Evolutionary conservation across 306 rosid genomes (phyloP).

Genomic region (Trifolium dubium): DNA sequence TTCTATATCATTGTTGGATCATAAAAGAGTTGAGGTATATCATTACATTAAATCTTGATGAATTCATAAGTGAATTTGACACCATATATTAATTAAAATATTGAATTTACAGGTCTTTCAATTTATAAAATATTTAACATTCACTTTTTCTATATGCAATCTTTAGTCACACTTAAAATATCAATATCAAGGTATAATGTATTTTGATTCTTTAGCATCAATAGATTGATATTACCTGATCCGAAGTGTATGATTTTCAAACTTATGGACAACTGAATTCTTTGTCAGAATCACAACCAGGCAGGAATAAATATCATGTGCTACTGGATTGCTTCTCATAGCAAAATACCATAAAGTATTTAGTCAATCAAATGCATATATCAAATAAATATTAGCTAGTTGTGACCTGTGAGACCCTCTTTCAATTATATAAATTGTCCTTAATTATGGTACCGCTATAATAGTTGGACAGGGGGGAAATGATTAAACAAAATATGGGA

Average conservation of each 20-base stretch:
- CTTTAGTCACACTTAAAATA: too few relatives aligned
- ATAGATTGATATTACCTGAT: not conserved
- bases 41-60: too few relatives aligned
- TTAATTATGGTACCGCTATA: constrained; percentile 19
- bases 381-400: not conserved
- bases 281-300: constrained; percentile 39
- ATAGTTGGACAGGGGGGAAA: constrained; percentile 16
- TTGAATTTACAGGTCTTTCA: too few relatives aligned
- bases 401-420: constrained; percentile 16
- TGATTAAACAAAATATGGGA: constrained; percentile 3
- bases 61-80: too few relatives aligned
- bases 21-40: too few relatives aligned
- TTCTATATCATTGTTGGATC: too few relatives aligned
- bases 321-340: constrained; percentile 21
- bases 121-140: too few relatives aligned
- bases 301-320: constrained; percentile 42
- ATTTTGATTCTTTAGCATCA: not conserved
- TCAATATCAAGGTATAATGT: not conserved
- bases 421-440: constrained; percentile 30
- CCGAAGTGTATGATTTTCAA: not conserved
- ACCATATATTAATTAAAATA: too few relatives aligned
- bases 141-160: too few relatives aligned
- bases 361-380: constrained; percentile 13
- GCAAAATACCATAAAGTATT: constrained; percentile 30
- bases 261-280: constrained; percentile 7